Evolutionary conservation across 1,284 basidiomycete genomes (phyloP).

Genomic region (Cystobasidiaceae sp.): DNA sequence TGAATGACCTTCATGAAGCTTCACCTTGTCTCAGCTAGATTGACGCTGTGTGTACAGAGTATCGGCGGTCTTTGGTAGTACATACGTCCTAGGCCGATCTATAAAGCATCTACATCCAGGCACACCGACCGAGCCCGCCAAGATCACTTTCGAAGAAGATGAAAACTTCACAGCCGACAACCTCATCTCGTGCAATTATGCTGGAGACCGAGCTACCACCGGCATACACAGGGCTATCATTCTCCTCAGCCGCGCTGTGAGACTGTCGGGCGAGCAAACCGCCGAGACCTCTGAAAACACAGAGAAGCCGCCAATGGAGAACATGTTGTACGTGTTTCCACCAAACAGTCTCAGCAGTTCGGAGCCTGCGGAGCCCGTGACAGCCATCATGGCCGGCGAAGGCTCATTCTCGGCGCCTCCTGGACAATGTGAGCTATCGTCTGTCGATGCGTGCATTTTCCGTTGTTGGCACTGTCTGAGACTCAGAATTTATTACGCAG

Average conservation of each 20-base stretch:
- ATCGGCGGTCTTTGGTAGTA: constrained; percentile 74
- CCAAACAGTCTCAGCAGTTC: constrained; percentile 57
- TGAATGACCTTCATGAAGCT: constrained; percentile 35
- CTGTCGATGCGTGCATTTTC: background rate
- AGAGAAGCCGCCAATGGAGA: constrained; percentile 15
- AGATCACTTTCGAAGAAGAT: constrained; percentile 58
- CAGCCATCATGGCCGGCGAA: constrained; percentile 70
- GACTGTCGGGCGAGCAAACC: constrained; percentile 44
- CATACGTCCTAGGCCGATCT: constrained; percentile 71
- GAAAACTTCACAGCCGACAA: constrained; percentile 50
- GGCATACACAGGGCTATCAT: constrained; percentile 58
- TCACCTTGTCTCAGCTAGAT: background rate
- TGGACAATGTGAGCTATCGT: constrained; percentile 65
- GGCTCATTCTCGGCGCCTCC: constrained; percentile 77
- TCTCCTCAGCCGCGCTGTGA: constrained; percentile 56
- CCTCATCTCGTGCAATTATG: constrained; percentile 47
- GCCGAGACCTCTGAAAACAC: constrained; percentile 35
- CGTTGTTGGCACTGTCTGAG: background rate
- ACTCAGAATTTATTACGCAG: constrained; percentile 41
- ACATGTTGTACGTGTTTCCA: constrained; percentile 71
- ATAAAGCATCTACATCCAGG: background rate
- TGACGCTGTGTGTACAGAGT: constrained; percentile 52
- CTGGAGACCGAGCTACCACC: background rate
- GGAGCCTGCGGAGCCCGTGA: constrained; percentile 56
- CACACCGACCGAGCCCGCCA: constrained; percentile 42